Evolutionary conservation across 495 filamentous ascomycete species (phyloP), one percentile per base, ranked within the genome.

Genomic region (Chaetomium cochliodes): DNA sequence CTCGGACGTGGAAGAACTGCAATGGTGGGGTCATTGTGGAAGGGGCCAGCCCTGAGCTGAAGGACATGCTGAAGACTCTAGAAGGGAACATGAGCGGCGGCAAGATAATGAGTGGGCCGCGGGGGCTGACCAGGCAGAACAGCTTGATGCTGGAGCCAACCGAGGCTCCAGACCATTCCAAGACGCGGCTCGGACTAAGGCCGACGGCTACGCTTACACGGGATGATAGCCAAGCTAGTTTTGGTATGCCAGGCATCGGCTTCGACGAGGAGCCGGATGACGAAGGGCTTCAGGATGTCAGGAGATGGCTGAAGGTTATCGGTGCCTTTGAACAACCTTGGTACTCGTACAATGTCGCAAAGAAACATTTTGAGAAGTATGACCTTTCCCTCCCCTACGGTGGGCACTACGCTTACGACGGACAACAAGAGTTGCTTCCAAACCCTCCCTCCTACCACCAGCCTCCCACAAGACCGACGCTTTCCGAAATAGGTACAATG

Each of bases 341-440:
- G 46, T 78, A 93, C 67, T 77, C 87, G 25, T 98, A 97, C 74
- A 96, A 96, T 70, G 82, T 87, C 23, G 81, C 82, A 23, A 96
- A 96, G 79, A 97, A 93, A 72, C 89, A 96, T 70, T 98, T 98
- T 70, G 92, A 97, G 68, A 85, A 75, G 87, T 88, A 69, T 23
- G 72, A 20, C 15, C 11, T 16, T 20, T 9, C 5, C 2, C 12
- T 1, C 16, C 20, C 5, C 8, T 58, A 2, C 13, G 5, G 7
- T 15, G 33, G 22, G 20, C 20, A 25, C 7, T 20, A 18, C 23
- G 49, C 51, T 64, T 37, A 69, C 52, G 15, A 0, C 4, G 25
- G 23, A 30, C 0, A 66, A 30, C 0, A 65, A 87, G 83, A 70
- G 78, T 84, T 26, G 79, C 82, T 15, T 82, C 82, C 20, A 88